Base-by-base conservation (phyloP, 306 rosid genomes). In the Gynostemma pentaphyllum region DNA sequence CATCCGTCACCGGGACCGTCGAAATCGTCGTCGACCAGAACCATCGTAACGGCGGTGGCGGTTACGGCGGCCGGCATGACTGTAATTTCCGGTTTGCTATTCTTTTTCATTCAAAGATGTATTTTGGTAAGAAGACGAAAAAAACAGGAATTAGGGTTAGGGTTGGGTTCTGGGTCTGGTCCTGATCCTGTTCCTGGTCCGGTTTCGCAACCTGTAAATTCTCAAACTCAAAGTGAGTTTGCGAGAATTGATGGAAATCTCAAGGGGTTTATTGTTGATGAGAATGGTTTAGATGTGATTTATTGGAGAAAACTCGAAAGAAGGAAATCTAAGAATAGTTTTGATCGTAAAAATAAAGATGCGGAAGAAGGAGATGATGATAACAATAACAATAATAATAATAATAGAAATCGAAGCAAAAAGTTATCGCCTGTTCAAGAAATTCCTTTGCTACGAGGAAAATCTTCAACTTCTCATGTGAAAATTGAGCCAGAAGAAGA, bases 211-310 rank as follows among this genome's bases (percentile, higher is more conserved):
- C 45, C 69, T 16, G 69, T 5, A 10, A 19, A 49, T 34, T 45
- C 67, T 12, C 64, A n/a, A n/a, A n/a, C n/a, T n/a, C n/a, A 4
- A 32, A 49, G 24, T 3, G 47, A 55, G 24, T 47, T 52, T 47
- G 21, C 62, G 18, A 26, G 45, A 44, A 26, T 51, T 18, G 28
- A 71, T n/a, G 65, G 46, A 48, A 70, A 68, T 64, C 70, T 72
- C 11, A 50, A 44, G n/a, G 44, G 66, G 60, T 46, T 84, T 29
- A 73, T 94, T 62, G 91, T 94, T 48, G 99, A 94, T 73, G 99
- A 88, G 73, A 76, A 81, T 70, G 99, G 99, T 48, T 83, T 94
- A 32, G 99, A 94, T 74, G 99, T 94, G 63, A 50, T 88, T 67
- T 88, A 88, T 64, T 94, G 95, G 99, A 83, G 86, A 67, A 86